phyloP scores from a whole-genome alignment of 1,284 basidiomycete species.

The Dichomitus squalens region DNA sequence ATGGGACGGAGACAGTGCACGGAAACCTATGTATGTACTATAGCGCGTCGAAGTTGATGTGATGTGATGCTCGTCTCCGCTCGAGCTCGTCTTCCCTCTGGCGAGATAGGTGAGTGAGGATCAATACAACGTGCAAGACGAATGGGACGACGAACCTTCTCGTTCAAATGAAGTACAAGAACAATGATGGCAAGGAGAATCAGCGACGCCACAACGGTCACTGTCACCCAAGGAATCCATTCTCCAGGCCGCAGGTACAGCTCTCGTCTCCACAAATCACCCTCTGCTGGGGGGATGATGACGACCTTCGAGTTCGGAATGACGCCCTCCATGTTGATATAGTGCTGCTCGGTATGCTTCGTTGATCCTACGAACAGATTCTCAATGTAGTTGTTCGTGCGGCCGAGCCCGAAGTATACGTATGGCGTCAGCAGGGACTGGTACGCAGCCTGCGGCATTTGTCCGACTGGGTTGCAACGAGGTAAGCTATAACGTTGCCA shows the following conservation, averaged over 20 bases:
- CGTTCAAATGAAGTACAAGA: slow-evolving; percentile 85
- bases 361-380: slow-evolving; percentile 93
- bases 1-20: not conserved
- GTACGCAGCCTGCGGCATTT: slow-evolving; percentile 92
- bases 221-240: slow-evolving; percentile 97
- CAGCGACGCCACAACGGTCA: slow-evolving; percentile 81
- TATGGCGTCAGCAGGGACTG: slow-evolving; percentile 90
- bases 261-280: slow-evolving; percentile 81
- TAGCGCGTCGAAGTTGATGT: slow-evolving; percentile 96
- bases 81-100: slow-evolving; percentile 94
- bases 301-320: slow-evolving; percentile 98
- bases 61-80: slow-evolving; percentile 83
- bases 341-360: slow-evolving; percentile 69
- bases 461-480: slow-evolving; percentile 61
- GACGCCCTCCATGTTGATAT: slow-evolving; percentile 92
- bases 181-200: slow-evolving; percentile 81
- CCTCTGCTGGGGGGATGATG: slow-evolving; percentile 77
- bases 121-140: not conserved
- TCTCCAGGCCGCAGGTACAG: slow-evolving; percentile 93
- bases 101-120: slow-evolving; percentile 9
- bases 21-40: slow-evolving; percentile 38
- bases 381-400: slow-evolving; percentile 99
- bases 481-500: slow-evolving; percentile 1
- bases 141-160: slow-evolving; percentile 65
- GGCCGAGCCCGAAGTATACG: slow-evolving; percentile 94